Evolutionary conservation across 2,329 filamentous ascomycete genomes (phyloP).

Genomic region (Torrubiellomyces zombiae): DNA sequence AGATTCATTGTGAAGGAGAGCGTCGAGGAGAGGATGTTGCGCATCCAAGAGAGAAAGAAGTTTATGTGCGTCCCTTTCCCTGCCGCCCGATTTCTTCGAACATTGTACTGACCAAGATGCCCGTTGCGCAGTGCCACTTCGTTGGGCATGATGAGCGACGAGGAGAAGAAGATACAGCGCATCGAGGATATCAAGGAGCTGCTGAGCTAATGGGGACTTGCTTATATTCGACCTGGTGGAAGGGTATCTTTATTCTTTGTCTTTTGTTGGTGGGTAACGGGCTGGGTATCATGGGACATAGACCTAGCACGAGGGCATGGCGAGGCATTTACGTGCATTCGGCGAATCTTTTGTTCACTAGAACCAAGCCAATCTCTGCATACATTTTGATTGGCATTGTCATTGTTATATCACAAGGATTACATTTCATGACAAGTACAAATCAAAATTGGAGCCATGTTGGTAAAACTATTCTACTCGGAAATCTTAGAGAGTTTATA

Average conservation of each 20-base stretch:
- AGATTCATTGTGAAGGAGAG: conserved; percentile 81
- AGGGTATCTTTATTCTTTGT: too few species aligned
- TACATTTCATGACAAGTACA: too few species aligned
- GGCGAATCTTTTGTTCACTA: too few species aligned
- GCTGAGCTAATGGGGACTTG: conserved; percentile 35
- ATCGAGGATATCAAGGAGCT: conserved; percentile 92
- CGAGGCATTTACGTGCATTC: too few species aligned
- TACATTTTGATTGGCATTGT: conserved; percentile 1
- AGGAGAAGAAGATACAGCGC: conserved; percentile 76
- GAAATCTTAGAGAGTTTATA: too few species aligned
- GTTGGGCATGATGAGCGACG: conserved; percentile 84
- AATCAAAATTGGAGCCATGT: too few species aligned
- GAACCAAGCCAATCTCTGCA: too few species aligned
- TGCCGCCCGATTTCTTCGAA: neutral
- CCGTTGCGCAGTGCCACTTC: conserved; percentile 56
- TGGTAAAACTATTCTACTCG: too few species aligned
- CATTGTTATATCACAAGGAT: too few species aligned
- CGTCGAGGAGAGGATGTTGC: conserved; percentile 90
- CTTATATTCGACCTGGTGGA: neutral
- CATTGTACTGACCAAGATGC: neutral
- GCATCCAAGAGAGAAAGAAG: conserved; percentile 88
- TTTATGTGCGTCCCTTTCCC: conserved; percentile 53
- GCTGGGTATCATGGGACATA: too few species aligned
- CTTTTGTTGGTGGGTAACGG: too few species aligned
- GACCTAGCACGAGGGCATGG: too few species aligned